Conservation (phyloP, 108 stramenopile genomes). For the Pseudonitzschia delicatissima region DNA sequence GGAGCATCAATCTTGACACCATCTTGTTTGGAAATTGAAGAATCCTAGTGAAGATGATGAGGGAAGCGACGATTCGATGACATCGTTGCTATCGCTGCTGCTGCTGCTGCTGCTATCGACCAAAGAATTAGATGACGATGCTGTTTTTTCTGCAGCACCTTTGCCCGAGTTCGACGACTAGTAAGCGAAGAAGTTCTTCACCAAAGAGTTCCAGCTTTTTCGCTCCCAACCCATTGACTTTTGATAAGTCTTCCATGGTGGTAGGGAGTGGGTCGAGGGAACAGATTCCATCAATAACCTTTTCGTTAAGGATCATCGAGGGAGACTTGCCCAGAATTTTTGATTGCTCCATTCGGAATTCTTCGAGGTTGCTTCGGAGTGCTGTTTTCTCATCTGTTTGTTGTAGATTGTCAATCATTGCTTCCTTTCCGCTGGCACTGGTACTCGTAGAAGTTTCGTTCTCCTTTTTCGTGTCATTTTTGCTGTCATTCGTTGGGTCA, state of each 20-base stretch:
- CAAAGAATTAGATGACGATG: too few species aligned
- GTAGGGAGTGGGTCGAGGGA: background rate
- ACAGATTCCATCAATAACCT: background rate
- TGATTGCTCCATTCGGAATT: background rate
- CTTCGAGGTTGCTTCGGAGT: background rate
- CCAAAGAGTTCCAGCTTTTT: slow-evolving; percentile 9
- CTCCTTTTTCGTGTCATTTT: background rate
- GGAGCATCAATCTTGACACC: too few species aligned
- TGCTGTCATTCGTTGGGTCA: too few species aligned
- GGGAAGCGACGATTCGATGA: too few species aligned
- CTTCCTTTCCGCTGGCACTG: background rate
- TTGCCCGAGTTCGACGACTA: too few species aligned
- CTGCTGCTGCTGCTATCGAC: too few species aligned
- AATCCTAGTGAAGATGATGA: too few species aligned
- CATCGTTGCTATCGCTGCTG: too few species aligned
- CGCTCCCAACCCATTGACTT: slow-evolving; percentile 3
- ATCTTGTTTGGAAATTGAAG: too few species aligned
- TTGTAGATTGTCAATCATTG: background rate
- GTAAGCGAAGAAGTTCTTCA: background rate
- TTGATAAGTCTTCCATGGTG: background rate
- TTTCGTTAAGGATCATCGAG: background rate
- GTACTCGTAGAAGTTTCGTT: too few species aligned
- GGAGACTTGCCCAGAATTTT: background rate
- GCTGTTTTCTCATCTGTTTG: background rate
- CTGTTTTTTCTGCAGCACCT: too few species aligned